phyloP scores from a whole-genome alignment of 2,329 filamentous ascomycete genomes.

The Arachnomyces sp. region DNA sequence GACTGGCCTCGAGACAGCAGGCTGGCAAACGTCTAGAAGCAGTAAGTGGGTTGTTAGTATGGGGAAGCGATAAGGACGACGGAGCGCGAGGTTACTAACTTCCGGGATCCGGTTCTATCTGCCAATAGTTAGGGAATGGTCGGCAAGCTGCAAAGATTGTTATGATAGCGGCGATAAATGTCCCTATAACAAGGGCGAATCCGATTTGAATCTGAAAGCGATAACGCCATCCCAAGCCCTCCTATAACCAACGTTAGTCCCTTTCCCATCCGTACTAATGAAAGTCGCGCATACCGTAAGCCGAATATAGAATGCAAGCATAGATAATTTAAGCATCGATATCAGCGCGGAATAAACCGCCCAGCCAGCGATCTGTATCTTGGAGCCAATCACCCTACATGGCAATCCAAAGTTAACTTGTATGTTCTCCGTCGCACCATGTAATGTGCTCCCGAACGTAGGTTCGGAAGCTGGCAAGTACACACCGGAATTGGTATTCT shows the following conservation, averaged over 20 bases:
- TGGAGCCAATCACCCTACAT: constrained; percentile 41
- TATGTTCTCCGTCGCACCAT: neutral
- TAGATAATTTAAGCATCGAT: constrained; percentile 44
- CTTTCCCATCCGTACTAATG: neutral
- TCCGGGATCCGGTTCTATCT: constrained; percentile 50
- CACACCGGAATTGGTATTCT: constrained; percentile 35
- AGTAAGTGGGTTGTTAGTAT: constrained; percentile 4
- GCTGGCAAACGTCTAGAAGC: constrained; percentile 36
- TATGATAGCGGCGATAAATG: constrained; percentile 43
- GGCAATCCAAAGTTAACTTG: neutral
- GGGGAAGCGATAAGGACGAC: neutral
- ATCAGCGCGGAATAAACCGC: constrained; percentile 42
- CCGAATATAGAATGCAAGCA: constrained; percentile 47
- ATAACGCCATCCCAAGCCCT: constrained; percentile 19
- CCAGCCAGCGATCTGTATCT: constrained; percentile 46
- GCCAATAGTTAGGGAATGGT: constrained; percentile 49
- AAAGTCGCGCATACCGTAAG: constrained; percentile 30
- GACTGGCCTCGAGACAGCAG: constrained; percentile 39
- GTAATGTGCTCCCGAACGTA: too few relatives aligned
- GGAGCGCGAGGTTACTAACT: constrained; percentile 34
- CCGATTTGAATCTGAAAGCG: constrained; percentile 39
- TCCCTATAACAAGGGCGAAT: constrained; percentile 38
- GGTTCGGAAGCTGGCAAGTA: neutral
- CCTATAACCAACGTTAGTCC: constrained; percentile 6
- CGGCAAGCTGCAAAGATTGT: constrained; percentile 45